Evolutionary conservation across 2,329 filamentous ascomycete genomes (phyloP), one percentile per base, ranked within the genome.

Genomic region (Epichloe baconii): DNA sequence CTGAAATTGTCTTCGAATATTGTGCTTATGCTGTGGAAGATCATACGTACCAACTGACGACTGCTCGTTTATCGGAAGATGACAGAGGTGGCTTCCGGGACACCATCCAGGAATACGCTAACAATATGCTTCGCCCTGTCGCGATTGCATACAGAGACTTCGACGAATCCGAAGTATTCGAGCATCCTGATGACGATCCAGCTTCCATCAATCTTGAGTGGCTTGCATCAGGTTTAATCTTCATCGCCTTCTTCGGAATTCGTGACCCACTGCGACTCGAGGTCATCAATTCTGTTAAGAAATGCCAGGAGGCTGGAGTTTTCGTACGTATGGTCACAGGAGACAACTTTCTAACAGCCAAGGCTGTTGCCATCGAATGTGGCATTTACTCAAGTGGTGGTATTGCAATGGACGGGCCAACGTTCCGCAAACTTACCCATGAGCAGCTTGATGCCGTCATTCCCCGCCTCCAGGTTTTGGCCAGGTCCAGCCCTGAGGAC

Each of bases 141-240:
- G 85, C 79, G 17, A 73, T 90, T 55, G 75, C 86, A 4, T 89
- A 86, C 65, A 77, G 79, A 44, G 87, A 93, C 56, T 88, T 86
- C 53, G 75, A 81, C 31, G 72, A 71, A 52, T 86, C 82, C 76
- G 85, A 86, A 26, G 75, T 74, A 21, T 76, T 83, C 49, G 83
- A 79, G 10, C 62, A 75, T 35, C 58, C 61, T 4, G 60, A 61
- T 5, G 64, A 68, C 35, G 64, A 67, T 7, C 63, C 63, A 1
- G 63, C 64, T 4, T 54, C 59, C n/a, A 57, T 66, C 17, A 66
- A 68, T 36, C 52, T 69, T 14, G 65, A 68, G 53, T 68, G 66
- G 64, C 50, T 70, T 31, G 65, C 48, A 68, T 82, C 57, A 65
- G 76, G 82, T 42, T 57, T 72, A 44, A 66, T 69, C 12, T 71